A percentile compares a stretch with the other conserved stretches of the same genome.
These are phyloP conservation scores for Fagopyrum homotropicum DNA, from an alignment of 148 eudicot species.

Conservation along the genomic window DNA sequence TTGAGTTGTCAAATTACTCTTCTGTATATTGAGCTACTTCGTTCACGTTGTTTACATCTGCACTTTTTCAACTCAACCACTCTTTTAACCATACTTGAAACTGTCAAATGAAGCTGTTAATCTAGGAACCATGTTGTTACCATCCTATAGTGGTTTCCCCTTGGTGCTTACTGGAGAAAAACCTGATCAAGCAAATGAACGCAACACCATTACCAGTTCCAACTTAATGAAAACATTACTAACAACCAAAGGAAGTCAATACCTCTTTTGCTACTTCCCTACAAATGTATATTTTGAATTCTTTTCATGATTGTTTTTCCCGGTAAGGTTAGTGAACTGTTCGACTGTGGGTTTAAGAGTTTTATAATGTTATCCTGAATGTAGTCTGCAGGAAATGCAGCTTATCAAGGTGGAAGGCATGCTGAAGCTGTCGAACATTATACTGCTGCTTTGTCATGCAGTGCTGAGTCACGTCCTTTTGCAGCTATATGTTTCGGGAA, in stretches of 20 bases:
- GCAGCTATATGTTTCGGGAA: conserved; percentile 89
- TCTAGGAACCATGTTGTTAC: not conserved
- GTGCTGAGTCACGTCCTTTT: conserved; percentile 77
- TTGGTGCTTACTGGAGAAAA: not conserved
- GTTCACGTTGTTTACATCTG: not conserved
- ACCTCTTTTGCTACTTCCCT: too few relatives aligned
- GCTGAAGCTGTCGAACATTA: conserved; percentile 86
- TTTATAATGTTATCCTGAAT: conserved; percentile 14
- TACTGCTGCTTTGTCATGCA: conserved; percentile 75
- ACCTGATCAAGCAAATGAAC: not conserved
- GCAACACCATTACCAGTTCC: not conserved
- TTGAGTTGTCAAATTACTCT: not conserved
- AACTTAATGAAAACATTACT: not conserved
- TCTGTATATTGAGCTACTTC: not conserved
- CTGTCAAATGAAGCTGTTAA: not conserved
- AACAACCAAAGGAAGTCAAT: not conserved
- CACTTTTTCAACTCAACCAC: not conserved
- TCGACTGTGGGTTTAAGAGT: not conserved
- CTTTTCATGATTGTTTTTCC: not conserved
- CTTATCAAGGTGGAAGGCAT: conserved; percentile 72
- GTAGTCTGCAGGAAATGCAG: conserved; percentile 87
- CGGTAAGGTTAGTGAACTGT: not conserved
- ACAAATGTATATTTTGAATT: not conserved
- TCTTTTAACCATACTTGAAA: not conserved
- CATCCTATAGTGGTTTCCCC: not conserved